Percentiles rank a stretch among this genome's conserved stretches.
phyloP scores from a whole-genome alignment of 1,284 basidiomycete species.

The Leccinum discolor region DNA sequence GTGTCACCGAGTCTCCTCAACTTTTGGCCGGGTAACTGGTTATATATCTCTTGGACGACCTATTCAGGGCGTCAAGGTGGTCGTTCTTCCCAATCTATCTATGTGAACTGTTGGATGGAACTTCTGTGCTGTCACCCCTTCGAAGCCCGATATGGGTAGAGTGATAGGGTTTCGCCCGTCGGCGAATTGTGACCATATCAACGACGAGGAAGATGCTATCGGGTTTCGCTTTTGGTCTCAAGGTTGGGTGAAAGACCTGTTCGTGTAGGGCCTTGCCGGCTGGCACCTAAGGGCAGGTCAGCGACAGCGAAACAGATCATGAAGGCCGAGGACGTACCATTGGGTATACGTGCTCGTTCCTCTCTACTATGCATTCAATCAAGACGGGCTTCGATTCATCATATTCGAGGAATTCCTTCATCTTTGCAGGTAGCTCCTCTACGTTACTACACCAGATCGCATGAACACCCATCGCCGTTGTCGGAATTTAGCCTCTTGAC shows the following conservation, averaged over 20 bases:
- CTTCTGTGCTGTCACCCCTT: no score
- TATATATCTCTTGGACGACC: not conserved
- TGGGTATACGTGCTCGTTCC: conserved; percentile 93
- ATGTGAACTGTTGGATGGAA: no score
- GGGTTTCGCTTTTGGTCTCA: conserved; percentile 33
- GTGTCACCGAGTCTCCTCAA: not conserved
- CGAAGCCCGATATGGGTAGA: no score
- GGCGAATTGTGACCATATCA: not conserved
- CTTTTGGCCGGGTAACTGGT: not conserved
- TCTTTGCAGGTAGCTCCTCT: conserved; percentile 87
- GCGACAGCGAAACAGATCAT: conserved; percentile 1
- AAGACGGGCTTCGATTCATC: conserved; percentile 85
- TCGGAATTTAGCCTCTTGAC: conserved; percentile 84
- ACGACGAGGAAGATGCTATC: conserved; percentile 30
- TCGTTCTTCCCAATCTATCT: no score
- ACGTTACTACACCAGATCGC: conserved; percentile 76
- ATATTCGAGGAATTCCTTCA: conserved; percentile 99
- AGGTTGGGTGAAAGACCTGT: conserved; percentile 68
- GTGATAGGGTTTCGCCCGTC: not conserved
- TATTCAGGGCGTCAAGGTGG: no score
- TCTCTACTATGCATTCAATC: conserved; percentile 88
- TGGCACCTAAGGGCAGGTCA: conserved; percentile 53
- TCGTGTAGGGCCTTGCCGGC: conserved; percentile 93
- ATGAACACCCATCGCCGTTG: conserved; percentile 92
- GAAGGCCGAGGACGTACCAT: conserved; percentile 56